Base-by-base conservation (phyloP, 2,329 filamentous ascomycete genomes). In the Chrysoporthe cubensis region DNA sequence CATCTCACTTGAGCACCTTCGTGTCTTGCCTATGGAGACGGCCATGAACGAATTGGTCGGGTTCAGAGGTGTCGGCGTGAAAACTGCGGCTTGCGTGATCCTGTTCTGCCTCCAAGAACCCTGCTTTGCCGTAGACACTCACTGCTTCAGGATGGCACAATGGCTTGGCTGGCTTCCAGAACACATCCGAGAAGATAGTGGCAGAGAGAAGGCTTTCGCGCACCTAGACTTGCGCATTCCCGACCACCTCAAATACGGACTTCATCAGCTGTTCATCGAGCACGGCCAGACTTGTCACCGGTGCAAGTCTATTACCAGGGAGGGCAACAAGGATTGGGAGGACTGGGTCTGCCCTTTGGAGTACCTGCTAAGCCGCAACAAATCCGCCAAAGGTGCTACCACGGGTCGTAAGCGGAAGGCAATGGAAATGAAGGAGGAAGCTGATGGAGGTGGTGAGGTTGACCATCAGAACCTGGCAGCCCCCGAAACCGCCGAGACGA, bases 311-410 rank as follows among this genome's bases (percentile, higher is more conserved):
- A 76, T 72, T 37, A 92, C 90, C 0, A 85, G 85, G 0, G 81
- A 86, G 71, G 84, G 84, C 1, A 90, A 85, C 62, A 83, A 84
- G 37, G 85, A 84, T 0, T 93, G 91, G 89, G 82, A 88, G 3
- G 80, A 87, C 18, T 85, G 75, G 1, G 72, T 75, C 7, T 83
- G 81, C 63, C 80, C 80, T 1, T 73, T 83, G 0, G 81, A 83
- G 69, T 73, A 78, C n/a, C 75, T 83, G 6, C 72, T 83, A 18
- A 76, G 18, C 40, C 32, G 32, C 16, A 56, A 43, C n/a, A 61
- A 54, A 34, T 18, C 60, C 3, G 46, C 44, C 16, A 68, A 68
- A 37, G 59, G 40, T 44, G 34, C 56, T 48, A 44, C 37, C 54
- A 14, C 37, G 44, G 13, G 14, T 34, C 42, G 42, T 16, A 44